These are phyloP conservation scores for Panaeolus papilionaceus DNA, from an alignment of 768 basidiomycete genomes.

Conservation along the genomic window DNA sequence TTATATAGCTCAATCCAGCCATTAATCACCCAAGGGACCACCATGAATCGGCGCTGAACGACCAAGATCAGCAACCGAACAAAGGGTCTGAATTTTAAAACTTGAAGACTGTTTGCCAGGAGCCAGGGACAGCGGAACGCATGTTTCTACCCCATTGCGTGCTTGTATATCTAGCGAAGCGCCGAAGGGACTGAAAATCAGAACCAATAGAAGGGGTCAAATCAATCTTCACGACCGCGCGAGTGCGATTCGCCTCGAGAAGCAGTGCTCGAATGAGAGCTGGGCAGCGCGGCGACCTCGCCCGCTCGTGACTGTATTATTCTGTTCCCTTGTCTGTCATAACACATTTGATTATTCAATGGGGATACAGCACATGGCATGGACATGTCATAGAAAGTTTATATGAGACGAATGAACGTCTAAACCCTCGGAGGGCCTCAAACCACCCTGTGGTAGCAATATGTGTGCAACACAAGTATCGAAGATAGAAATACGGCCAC, in stretches of 20 bases:
- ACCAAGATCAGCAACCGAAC: not conserved
- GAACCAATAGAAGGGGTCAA: not conserved
- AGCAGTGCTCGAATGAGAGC: not conserved
- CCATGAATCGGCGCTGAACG: not conserved
- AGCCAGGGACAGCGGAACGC: not conserved
- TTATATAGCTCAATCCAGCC: no score
- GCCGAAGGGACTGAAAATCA: slow-evolving; percentile 5
- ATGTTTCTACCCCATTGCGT: not conserved
- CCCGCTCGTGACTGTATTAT: not conserved
- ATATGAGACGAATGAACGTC: not conserved
- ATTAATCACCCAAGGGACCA: no score
- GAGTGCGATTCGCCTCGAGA: not conserved
- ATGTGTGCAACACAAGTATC: not conserved
- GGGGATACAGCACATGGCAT: not conserved
- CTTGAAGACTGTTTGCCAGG: not conserved
- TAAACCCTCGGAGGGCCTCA: slow-evolving; percentile 6
- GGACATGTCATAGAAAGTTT: not conserved
- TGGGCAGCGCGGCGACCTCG: not conserved
- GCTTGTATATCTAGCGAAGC: not conserved
- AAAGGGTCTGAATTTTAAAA: not conserved
- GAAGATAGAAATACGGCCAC: not conserved
- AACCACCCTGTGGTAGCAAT: not conserved
- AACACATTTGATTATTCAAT: not conserved
- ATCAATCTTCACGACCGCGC: not conserved
- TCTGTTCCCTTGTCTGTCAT: not conserved